phyloP scores from a whole-genome alignment of 768 basidiomycete genomes.

The Suillus bovinus region DNA sequence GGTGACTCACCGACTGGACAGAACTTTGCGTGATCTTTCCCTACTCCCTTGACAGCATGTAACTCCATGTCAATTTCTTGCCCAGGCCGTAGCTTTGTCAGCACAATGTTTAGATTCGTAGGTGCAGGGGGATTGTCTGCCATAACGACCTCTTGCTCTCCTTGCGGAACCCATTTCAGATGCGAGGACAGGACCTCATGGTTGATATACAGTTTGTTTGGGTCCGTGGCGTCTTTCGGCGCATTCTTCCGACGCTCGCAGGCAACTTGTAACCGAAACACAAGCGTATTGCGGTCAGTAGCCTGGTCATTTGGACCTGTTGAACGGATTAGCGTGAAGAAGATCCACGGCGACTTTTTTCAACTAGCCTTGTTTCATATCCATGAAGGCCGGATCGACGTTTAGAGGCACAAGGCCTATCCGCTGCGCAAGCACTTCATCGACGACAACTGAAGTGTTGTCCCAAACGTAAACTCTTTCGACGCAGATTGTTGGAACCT shows the following conservation, averaged over 20 bases:
- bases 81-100: conserved; percentile 90
- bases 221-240: conserved; percentile 52
- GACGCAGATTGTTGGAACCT: conserved; percentile 92
- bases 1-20: conserved; percentile 79
- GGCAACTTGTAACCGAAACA: conserved; percentile 71
- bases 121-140: conserved; percentile 54
- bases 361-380: conserved; percentile 47
- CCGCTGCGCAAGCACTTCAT: conserved; percentile 93
- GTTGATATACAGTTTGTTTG: conserved; percentile 68
- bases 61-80: conserved; percentile 84
- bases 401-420: conserved; percentile 89
- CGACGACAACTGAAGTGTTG: conserved; percentile 91
- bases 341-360: background rate
- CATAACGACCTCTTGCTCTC: conserved; percentile 73
- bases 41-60: conserved; percentile 90
- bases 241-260: conserved; percentile 65
- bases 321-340: background rate
- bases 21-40: conserved; percentile 96
- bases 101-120: conserved; percentile 79
- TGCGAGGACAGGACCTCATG: conserved; percentile 67
- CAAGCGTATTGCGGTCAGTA: conserved; percentile 89
- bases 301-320: conserved; percentile 53
- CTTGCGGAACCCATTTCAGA: conserved; percentile 77
- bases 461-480: conserved; percentile 92
- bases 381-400: conserved; percentile 75